These are phyloP conservation scores for Penicillium hordei DNA, from an alignment of 2,329 filamentous ascomycete species.

Conservation along the genomic window DNA sequence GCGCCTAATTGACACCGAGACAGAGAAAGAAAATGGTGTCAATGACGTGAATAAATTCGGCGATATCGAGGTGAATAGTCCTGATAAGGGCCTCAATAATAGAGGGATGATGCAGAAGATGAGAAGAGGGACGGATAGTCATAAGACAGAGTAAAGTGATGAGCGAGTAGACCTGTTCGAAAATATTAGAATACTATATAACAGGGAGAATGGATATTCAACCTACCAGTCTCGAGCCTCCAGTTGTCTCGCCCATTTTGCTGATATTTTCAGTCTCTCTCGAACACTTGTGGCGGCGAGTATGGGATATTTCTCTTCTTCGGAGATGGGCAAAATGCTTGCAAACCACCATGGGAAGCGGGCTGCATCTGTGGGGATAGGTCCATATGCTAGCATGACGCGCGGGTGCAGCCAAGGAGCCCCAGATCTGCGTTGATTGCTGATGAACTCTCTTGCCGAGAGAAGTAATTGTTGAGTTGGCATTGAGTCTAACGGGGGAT, in stretches of 20 bases:
- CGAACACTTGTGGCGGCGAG: constrained; percentile 73
- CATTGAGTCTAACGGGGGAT: constrained; percentile 49
- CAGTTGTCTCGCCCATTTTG: constrained; percentile 72
- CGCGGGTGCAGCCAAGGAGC: constrained; percentile 73
- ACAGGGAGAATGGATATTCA: neutral
- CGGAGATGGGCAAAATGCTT: constrained; percentile 72
- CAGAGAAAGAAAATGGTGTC: constrained; percentile 38
- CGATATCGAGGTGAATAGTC: constrained; percentile 23
- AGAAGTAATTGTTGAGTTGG: constrained; percentile 71
- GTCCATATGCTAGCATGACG: constrained; percentile 72
- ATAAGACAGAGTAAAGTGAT: constrained; percentile 43
- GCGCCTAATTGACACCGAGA: constrained; percentile 36
- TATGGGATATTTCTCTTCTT: constrained; percentile 76
- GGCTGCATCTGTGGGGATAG: constrained; percentile 72
- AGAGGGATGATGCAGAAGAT: constrained; percentile 33
- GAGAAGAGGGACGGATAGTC: constrained; percentile 45
- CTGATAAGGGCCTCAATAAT: constrained; percentile 25
- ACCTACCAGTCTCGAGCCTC: constrained; percentile 70
- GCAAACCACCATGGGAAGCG: constrained; percentile 90
- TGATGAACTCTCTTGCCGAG: constrained; percentile 66
- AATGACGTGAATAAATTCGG: constrained; percentile 34
- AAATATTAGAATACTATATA: constrained; percentile 13
- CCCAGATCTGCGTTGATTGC: constrained; percentile 65
- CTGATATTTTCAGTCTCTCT: constrained; percentile 78
- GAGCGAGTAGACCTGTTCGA: constrained; percentile 32